phyloP scores from a whole-genome alignment of 108 stramenopile genomes.

The Cyclotella sp. region DNA sequence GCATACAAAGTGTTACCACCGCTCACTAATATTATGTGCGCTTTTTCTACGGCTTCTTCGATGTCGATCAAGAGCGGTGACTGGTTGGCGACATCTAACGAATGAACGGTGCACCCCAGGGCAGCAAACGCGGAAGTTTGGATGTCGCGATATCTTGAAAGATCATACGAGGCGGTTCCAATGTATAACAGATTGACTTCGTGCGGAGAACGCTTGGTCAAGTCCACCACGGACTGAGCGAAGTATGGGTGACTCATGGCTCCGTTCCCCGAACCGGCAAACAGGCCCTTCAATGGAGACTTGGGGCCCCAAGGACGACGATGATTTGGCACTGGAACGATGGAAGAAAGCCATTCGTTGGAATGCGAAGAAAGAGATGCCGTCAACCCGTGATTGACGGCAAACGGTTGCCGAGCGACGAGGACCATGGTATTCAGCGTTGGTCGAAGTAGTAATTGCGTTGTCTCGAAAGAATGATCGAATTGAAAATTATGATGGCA shows the following conservation, averaged over 20 bases:
- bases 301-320: slow-evolving; percentile 33
- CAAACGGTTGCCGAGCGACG: slow-evolving; percentile 4
- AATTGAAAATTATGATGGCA: too few species aligned
- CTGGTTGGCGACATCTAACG: slow-evolving; percentile 40
- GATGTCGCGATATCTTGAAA: slow-evolving; percentile 49
- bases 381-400: neutral
- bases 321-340: slow-evolving; percentile 33
- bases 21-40: slow-evolving; percentile 71
- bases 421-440: slow-evolving; percentile 4
- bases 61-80: slow-evolving; percentile 41
- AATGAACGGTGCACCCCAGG: slow-evolving; percentile 44
- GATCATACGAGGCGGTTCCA: slow-evolving; percentile 80
- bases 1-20: slow-evolving; percentile 91
- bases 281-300: slow-evolving; percentile 48
- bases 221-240: slow-evolving; percentile 49
- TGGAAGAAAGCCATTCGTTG: slow-evolving; percentile 10
- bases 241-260: slow-evolving; percentile 56
- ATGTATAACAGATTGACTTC: slow-evolving; percentile 63
- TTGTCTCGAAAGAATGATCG: too few species aligned
- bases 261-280: slow-evolving; percentile 66
- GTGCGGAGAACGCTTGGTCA: slow-evolving; percentile 20
- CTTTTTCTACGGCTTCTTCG: slow-evolving; percentile 47
- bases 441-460: neutral
- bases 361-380: slow-evolving; percentile 10
- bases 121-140: slow-evolving; percentile 45